These are phyloP conservation scores for Lolium multiflorum DNA, from an alignment of 176 grass and related monocot species.

Conservation along the genomic window DNA sequence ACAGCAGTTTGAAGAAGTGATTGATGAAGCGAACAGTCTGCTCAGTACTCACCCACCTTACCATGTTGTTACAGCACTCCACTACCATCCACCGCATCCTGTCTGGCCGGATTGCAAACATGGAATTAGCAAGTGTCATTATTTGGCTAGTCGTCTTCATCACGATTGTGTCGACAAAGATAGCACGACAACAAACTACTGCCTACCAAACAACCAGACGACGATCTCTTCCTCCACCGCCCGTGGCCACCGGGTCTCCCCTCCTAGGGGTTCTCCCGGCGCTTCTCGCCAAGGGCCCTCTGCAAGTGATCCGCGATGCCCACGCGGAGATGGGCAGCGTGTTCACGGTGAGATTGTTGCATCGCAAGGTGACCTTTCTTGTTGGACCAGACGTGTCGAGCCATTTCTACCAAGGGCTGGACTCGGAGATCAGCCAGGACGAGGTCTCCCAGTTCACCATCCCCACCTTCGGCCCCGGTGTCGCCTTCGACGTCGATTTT, in stretches of 20 bases:
- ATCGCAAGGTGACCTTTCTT: neutral
- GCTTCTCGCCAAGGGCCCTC: constrained; percentile 54
- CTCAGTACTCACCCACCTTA: neutral
- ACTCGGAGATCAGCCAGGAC: constrained; percentile 6
- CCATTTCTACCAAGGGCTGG: neutral
- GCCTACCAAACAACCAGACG: neutral
- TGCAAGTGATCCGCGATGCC: constrained; percentile 11
- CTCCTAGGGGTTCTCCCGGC: constrained; percentile 37
- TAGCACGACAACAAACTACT: neutral
- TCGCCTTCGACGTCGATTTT: constrained; percentile 60
- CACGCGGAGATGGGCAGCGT: neutral
- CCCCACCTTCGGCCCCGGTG: constrained; percentile 61
- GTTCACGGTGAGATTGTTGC: neutral
- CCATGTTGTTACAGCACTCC: neutral
- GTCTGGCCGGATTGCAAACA: neutral
- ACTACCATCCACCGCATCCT: neutral
- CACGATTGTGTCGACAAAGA: neutral
- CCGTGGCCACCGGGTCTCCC: constrained; percentile 37
- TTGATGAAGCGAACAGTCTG: neutral
- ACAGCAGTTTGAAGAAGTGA: neutral
- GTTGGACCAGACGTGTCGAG: neutral
- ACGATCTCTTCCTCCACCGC: constrained; percentile 36
- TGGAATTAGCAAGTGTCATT: constrained; percentile 6
- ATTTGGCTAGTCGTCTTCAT: neutral
- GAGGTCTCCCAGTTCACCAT: constrained; percentile 68